Conservation (phyloP, 495 filamentous ascomycete species). For the Tuber magnatum region DNA sequence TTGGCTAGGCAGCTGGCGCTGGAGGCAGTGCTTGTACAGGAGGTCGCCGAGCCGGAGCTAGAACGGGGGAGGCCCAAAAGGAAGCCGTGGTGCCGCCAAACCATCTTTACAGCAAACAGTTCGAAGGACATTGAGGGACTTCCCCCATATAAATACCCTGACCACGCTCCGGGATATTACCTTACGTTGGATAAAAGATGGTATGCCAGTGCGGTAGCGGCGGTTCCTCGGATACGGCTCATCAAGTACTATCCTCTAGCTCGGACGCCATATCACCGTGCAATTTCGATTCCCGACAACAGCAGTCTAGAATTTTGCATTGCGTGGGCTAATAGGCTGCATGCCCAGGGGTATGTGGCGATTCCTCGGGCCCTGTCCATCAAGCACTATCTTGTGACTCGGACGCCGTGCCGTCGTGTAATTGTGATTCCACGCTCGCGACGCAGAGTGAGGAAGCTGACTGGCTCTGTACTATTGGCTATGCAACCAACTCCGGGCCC, state of each 20-base stretch:
- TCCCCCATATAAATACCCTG: neutral
- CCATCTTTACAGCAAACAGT: neutral
- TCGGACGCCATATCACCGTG: too few relatives aligned
- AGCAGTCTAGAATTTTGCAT: too few relatives aligned
- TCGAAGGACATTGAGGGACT: neutral
- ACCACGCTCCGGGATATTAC: too few relatives aligned
- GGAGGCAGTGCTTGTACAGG: neutral
- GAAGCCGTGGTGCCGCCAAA: neutral
- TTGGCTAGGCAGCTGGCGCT: neutral
- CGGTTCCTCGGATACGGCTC: too few relatives aligned
- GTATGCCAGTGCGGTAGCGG: too few relatives aligned
- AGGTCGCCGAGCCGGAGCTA: neutral
- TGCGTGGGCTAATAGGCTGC: neutral
- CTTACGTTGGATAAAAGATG: too few relatives aligned
- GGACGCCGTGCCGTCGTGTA: neutral
- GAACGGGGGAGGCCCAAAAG: neutral
- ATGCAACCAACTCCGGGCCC: neutral
- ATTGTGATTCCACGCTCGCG: neutral
- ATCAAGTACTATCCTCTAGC: too few relatives aligned
- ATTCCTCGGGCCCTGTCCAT: neutral
- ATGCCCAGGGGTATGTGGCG: too few relatives aligned
- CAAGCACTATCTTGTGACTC: neutral
- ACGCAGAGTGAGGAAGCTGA: neutral
- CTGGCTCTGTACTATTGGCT: neutral
- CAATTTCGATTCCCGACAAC: too few relatives aligned